Evolutionary conservation across 179 eudicot species (phyloP).

Genomic region (Spergularia azorica): DNA sequence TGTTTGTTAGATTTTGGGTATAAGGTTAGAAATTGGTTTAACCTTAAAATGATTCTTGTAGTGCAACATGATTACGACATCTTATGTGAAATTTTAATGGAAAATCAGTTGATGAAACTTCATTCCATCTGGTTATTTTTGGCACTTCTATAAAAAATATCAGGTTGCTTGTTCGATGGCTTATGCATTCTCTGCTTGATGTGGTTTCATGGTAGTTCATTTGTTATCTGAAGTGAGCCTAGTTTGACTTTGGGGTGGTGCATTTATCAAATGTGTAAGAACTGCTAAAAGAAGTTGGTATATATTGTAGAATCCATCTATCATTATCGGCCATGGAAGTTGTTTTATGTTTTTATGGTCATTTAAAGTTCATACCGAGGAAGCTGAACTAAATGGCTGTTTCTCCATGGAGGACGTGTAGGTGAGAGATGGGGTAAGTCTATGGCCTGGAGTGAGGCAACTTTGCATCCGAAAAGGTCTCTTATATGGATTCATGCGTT

Average conservation of each 20-base stretch:
- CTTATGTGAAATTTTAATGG: not conserved
- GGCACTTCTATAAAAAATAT: not conserved
- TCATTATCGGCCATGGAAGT: not conserved
- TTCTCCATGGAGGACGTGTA: constrained; percentile 25
- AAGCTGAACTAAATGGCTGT: constrained; percentile 11
- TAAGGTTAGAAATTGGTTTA: not conserved
- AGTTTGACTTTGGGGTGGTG: too few species aligned
- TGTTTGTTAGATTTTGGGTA: not conserved
- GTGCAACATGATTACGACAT: not conserved
- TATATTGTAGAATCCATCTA: not conserved
- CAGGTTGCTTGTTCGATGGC: not conserved
- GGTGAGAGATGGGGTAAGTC: constrained; percentile 57
- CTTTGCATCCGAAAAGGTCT: constrained; percentile 67
- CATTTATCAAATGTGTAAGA: not conserved
- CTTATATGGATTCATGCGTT: constrained; percentile 68
- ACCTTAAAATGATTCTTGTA: not conserved
- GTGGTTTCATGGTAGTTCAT: not conserved
- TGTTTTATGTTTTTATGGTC: not conserved
- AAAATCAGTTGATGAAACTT: not conserved
- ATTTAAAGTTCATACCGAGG: not conserved
- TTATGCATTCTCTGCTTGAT: not conserved
- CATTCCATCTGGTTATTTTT: too few species aligned
- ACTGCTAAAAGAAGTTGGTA: not conserved
- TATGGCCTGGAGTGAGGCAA: constrained; percentile 75
- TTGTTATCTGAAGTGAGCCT: not conserved